Conservation (phyloP, 1,284 basidiomycete genomes). For the Gomphus bonarii region DNA sequence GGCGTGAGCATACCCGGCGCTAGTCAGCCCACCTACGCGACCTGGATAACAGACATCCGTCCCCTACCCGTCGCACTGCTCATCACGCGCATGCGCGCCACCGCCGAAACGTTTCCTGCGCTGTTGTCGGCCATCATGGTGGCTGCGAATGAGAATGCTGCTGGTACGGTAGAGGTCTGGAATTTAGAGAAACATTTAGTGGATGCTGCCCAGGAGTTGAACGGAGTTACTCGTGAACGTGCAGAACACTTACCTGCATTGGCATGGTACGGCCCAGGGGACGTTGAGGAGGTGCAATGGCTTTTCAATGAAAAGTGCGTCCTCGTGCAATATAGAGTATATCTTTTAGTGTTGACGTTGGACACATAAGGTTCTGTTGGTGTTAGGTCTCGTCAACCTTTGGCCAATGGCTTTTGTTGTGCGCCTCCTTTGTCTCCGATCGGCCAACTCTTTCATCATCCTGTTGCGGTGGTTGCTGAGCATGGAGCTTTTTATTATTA, state of each 20-base stretch:
- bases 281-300: constrained; percentile 34
- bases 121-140: constrained; percentile 31
- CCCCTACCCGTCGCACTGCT: constrained; percentile 31
- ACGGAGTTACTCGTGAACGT: constrained; percentile 30
- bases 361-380: background rate
- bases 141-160: constrained; percentile 29
- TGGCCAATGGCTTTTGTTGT: no score
- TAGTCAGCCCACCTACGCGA: constrained; percentile 29
- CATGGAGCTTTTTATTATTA: no score
- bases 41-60: constrained; percentile 41
- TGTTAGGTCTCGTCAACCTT: background rate
- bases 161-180: constrained; percentile 45
- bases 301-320: constrained; percentile 43
- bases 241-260: constrained; percentile 41
- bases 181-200: constrained; percentile 32
- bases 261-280: constrained; percentile 45
- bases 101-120: constrained; percentile 24
- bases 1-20: constrained; percentile 1
- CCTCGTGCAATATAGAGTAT: background rate
- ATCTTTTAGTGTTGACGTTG: background rate
- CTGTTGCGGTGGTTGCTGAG: no score
- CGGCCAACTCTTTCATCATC: no score
- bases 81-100: constrained; percentile 38
- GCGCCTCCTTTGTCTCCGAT: no score
- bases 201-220: constrained; percentile 23